These are phyloP conservation scores for Didymella pomorum DNA, from an alignment of 2,329 filamentous ascomycete species.

Conservation along the genomic window DNA sequence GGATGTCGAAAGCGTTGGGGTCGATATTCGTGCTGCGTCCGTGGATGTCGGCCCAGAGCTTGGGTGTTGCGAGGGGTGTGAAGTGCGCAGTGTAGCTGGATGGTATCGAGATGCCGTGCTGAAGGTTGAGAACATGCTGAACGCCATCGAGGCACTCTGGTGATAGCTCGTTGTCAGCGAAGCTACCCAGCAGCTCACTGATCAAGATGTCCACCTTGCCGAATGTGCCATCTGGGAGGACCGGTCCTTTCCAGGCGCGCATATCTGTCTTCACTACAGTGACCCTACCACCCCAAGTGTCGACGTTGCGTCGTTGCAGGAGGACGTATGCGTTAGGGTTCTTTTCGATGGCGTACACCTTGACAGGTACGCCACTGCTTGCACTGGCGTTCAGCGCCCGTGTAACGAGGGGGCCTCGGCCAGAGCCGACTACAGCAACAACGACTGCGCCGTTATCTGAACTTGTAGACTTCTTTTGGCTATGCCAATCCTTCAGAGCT, in stretches of 20 bases:
- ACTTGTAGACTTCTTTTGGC: conserved; percentile 75
- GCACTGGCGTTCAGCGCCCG: conserved; percentile 83
- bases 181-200: conserved; percentile 92
- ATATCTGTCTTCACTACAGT: conserved; percentile 96
- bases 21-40: conserved; percentile 66
- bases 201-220: conserved; percentile 89
- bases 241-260: conserved; percentile 91
- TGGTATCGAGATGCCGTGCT: conserved; percentile 91
- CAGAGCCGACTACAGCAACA: conserved; percentile 91
- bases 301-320: conserved; percentile 83
- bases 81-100: conserved; percentile 92
- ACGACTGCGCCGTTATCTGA: conserved; percentile 76
- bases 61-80: conserved; percentile 89
- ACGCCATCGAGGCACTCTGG: conserved; percentile 97
- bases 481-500: conserved; percentile 81
- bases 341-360: conserved; percentile 95
- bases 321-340: conserved; percentile 98
- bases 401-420: conserved; percentile 89
- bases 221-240: conserved; percentile 60
- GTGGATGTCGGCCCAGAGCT: conserved; percentile 81
- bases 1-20: conserved; percentile 81
- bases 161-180: conserved; percentile 95
- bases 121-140: conserved; percentile 82
- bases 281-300: conserved; percentile 78
- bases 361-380: conserved; percentile 76